phyloP scores from a whole-genome alignment of 1,284 basidiomycete species.

The Microbotryum silenes-acaulis region DNA sequence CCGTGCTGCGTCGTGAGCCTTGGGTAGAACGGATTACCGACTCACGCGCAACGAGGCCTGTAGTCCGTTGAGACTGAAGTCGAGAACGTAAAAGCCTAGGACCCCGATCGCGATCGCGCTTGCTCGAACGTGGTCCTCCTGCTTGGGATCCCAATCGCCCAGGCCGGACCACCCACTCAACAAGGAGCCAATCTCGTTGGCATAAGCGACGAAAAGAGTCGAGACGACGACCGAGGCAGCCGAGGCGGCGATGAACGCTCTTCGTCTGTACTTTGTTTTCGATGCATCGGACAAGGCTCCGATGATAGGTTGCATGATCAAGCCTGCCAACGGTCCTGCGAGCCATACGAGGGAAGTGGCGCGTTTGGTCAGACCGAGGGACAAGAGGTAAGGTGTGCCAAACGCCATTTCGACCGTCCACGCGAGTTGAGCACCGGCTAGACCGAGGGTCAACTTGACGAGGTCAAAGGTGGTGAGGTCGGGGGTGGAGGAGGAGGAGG shows the following conservation, averaged over 20 bases:
- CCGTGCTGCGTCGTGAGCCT: too few relatives aligned
- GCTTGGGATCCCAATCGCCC: conserved; percentile 83
- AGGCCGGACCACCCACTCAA: conserved; percentile 67
- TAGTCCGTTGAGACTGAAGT: conserved; percentile 76
- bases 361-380: conserved; percentile 78
- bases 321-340: conserved; percentile 82
- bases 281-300: conserved; percentile 45
- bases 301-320: conserved; percentile 89
- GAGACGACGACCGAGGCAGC: conserved; percentile 45
- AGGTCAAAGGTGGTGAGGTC: conserved; percentile 3
- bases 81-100: conserved; percentile 84
- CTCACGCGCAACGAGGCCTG: conserved; percentile 30
- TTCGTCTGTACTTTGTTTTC: conserved; percentile 14
- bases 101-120: conserved; percentile 77
- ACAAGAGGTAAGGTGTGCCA: conserved; percentile 70
- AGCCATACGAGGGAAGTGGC: conserved; percentile 85
- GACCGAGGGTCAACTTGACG: conserved; percentile 45
- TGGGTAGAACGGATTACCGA: background rate
- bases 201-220: conserved; percentile 82
- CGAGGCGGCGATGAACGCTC: conserved; percentile 21
- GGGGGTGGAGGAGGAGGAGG: background rate
- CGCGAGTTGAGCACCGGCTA: conserved; percentile 76
- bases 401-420: conserved; percentile 88
- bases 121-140: conserved; percentile 55
- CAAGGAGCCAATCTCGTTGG: conserved; percentile 61